phyloP scores from a whole-genome alignment of 2,329 filamentous ascomycete genomes.

The Epichloe uncinata region DNA sequence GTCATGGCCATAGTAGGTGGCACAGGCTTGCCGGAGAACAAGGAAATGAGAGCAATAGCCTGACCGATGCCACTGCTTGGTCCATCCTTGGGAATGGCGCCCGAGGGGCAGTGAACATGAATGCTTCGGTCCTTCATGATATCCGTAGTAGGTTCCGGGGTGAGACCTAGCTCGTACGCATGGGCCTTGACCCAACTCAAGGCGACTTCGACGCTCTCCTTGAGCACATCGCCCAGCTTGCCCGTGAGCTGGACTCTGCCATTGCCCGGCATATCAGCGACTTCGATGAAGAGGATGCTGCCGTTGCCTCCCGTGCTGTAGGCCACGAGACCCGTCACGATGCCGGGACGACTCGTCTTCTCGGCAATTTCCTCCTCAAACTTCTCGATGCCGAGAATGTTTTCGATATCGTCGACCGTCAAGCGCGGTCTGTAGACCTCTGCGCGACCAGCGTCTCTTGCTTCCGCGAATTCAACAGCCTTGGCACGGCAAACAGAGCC shows the following conservation, averaged over 20 bases:
- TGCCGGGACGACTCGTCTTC: conserved; percentile 67
- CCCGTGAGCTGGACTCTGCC: conserved; percentile 91
- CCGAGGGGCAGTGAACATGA: conserved; percentile 91
- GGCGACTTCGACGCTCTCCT: conserved; percentile 93
- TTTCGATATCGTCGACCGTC: conserved; percentile 68
- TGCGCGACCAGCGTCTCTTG: conserved; percentile 58
- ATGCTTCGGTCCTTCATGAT: conserved; percentile 93
- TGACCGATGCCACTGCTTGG: conserved; percentile 82
- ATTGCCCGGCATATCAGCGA: conserved; percentile 89
- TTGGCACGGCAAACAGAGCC: conserved; percentile 89
- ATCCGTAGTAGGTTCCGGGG: conserved; percentile 67
- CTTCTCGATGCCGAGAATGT: conserved; percentile 81
- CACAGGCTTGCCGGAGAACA: conserved; percentile 77
- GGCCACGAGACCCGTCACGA: conserved; percentile 91
- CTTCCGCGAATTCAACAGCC: conserved; percentile 88
- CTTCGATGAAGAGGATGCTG: conserved; percentile 95
- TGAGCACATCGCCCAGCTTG: conserved; percentile 90
- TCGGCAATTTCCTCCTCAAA: conserved; percentile 95
- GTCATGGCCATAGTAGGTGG: conserved; percentile 95
- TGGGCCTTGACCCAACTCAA: conserved; percentile 96
- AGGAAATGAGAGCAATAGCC: conserved; percentile 79
- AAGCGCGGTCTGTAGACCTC: conserved; percentile 62
- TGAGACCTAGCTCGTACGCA: conserved; percentile 79
- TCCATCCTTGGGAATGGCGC: conserved; percentile 90
- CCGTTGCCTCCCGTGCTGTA: conserved; percentile 89